Evolutionary conservation across 2,329 filamentous ascomycete genomes (phyloP).

Genomic region (Daldinia eschscholtzii): DNA sequence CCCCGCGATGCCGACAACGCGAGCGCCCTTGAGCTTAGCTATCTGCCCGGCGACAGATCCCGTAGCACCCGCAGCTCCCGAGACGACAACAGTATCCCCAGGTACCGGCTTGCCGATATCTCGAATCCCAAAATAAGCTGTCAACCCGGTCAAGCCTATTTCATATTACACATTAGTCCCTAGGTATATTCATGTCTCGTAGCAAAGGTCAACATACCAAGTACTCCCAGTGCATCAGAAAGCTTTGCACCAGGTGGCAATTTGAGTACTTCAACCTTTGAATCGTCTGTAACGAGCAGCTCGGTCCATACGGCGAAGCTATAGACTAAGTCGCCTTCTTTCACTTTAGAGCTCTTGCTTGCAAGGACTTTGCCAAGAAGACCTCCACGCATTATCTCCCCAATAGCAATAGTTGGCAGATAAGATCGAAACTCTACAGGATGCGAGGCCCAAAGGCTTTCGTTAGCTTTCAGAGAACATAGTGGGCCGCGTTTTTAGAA

Average conservation of each 20-base stretch:
- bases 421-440: constrained; percentile 66
- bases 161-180: neutral
- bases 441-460: neutral
- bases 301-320: constrained; percentile 74
- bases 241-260: constrained; percentile 58
- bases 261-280: constrained; percentile 60
- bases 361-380: constrained; percentile 72
- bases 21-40: constrained; percentile 75
- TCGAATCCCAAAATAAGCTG: constrained; percentile 80
- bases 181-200: neutral
- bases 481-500: neutral
- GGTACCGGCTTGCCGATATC: constrained; percentile 75
- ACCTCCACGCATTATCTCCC: constrained; percentile 75
- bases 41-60: constrained; percentile 83
- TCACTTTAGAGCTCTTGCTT: constrained; percentile 66
- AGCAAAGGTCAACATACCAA: neutral
- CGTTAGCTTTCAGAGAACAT: constrained; percentile 4
- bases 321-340: constrained; percentile 69
- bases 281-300: constrained; percentile 69
- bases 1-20: constrained; percentile 75
- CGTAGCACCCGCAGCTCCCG: constrained; percentile 82
- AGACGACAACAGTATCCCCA: constrained; percentile 82
- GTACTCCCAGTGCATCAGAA: constrained; percentile 66
- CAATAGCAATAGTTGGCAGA: constrained; percentile 75
- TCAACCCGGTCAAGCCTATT: constrained; percentile 73